Evolutionary conservation across 192 early-diverging fungal species (phyloP).

Genomic region (Coemansia sp.): DNA sequence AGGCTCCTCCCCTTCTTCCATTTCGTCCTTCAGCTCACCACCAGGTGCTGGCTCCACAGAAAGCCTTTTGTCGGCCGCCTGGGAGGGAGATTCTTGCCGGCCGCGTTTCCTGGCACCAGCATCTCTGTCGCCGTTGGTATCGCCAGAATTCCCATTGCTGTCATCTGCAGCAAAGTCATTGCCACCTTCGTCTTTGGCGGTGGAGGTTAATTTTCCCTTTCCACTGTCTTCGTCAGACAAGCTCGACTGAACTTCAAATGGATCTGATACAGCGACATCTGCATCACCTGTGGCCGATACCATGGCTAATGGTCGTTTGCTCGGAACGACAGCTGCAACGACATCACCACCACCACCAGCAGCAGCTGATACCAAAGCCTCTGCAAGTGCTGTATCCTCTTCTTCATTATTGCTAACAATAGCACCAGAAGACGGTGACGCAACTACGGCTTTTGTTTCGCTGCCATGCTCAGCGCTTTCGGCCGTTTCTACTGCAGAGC

Average conservation of each 20-base stretch:
- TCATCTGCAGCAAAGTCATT: conserved; percentile 2
- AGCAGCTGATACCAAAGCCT: background rate
- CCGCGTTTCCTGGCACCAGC: conserved; percentile 46
- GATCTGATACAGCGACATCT: background rate
- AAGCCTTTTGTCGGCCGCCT: conserved; percentile 13
- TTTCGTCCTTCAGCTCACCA: conserved; percentile 10
- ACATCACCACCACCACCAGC: conserved; percentile 3
- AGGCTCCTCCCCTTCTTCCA: conserved; percentile 44
- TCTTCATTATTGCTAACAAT: background rate
- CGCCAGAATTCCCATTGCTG: conserved; percentile 2
- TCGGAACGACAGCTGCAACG: conserved; percentile 34
- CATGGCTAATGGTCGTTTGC: conserved; percentile 40
- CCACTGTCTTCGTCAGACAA: background rate
- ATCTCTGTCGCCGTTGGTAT: conserved; percentile 13
- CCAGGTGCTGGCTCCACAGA: background rate
- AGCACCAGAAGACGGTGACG: background rate
- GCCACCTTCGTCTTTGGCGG: background rate
- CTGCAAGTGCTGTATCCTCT: background rate
- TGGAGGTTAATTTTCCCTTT: background rate
- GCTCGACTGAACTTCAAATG: background rate
- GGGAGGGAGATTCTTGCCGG: conserved; percentile 29
- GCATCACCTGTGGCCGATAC: conserved; percentile 11
- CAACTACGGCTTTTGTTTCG: background rate
- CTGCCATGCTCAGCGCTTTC: background rate
- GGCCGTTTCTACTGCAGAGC: too few species aligned